Evolutionary conservation across 768 basidiomycete genomes (phyloP).

Genomic region (Tylopilus balloui): DNA sequence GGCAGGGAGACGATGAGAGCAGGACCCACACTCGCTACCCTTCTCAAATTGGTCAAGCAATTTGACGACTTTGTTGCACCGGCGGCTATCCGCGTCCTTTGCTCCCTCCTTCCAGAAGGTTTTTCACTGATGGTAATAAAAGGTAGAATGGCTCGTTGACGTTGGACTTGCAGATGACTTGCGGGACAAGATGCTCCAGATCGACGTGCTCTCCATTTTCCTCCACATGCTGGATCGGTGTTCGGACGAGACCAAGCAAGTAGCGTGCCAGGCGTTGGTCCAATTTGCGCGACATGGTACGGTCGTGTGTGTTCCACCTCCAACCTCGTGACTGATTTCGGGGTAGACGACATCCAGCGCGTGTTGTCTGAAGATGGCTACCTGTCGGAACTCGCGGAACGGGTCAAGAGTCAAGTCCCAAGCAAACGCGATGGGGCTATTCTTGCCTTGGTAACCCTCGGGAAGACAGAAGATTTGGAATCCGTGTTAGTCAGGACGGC

Average conservation of each 20-base stretch:
- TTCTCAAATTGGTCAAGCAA: slow-evolving; percentile 20
- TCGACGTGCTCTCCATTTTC: slow-evolving; percentile 12
- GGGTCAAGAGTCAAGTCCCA: slow-evolving; percentile 3
- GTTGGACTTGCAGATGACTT: slow-evolving; percentile 13
- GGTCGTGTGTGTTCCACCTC: neutral
- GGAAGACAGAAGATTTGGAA: slow-evolving; percentile 4
- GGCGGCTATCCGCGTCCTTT: slow-evolving; percentile 23
- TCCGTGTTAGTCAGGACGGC: slow-evolving; percentile 4
- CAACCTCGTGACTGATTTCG: neutral
- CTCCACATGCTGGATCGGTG: slow-evolving; percentile 20
- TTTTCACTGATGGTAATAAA: neutral
- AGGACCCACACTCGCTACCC: slow-evolving; percentile 4
- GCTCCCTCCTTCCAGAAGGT: slow-evolving; percentile 25
- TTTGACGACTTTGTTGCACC: slow-evolving; percentile 30
- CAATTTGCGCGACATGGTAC: slow-evolving; percentile 18
- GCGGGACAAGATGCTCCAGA: slow-evolving; percentile 15
- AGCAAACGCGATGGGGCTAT: slow-evolving; percentile 18
- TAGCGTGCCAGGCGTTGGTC: slow-evolving; percentile 10
- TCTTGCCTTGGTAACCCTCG: slow-evolving; percentile 14
- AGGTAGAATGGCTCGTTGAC: neutral
- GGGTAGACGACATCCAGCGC: slow-evolving; percentile 8
- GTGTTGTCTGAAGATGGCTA: slow-evolving; percentile 5
- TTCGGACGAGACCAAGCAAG: slow-evolving; percentile 19
- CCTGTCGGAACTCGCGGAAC: slow-evolving; percentile 15
- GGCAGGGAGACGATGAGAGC: slow-evolving; percentile 9